These are phyloP conservation scores for Aspergillus saccharolyticus DNA, from an alignment of 495 filamentous ascomycete species.

Conservation along the genomic window DNA sequence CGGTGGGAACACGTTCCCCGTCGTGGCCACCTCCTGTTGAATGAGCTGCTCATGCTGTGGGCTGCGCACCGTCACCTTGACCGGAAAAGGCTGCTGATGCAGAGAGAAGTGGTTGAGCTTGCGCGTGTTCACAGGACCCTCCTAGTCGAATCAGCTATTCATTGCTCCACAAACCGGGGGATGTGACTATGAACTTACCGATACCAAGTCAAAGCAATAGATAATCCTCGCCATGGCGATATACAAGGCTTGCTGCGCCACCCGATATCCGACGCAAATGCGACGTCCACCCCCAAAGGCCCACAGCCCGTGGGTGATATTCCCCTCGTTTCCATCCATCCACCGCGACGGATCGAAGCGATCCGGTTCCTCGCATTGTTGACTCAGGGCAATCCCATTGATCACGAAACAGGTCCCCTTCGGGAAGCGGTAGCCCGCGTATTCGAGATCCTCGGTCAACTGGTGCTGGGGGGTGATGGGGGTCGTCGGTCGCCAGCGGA, in stretches of 20 bases:
- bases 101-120: slow-evolving; percentile 21
- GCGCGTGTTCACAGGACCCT: no score
- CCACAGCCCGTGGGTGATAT: slow-evolving; percentile 32
- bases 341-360: slow-evolving; percentile 41
- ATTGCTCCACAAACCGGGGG: no score
- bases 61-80: slow-evolving; percentile 2
- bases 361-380: slow-evolving; percentile 25
- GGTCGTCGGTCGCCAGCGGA: slow-evolving; percentile 34
- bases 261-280: slow-evolving; percentile 42
- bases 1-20: no score
- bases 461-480: slow-evolving; percentile 24
- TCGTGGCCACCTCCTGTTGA: slow-evolving; percentile 4
- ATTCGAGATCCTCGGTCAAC: slow-evolving; percentile 45
- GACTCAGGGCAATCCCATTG: slow-evolving; percentile 26
- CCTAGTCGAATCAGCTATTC: no score
- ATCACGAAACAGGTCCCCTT: slow-evolving; percentile 39
- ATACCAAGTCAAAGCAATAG: slow-evolving; percentile 37
- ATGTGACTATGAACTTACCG: no score
- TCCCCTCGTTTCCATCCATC: slow-evolving; percentile 35
- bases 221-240: slow-evolving; percentile 38
- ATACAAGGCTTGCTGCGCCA: slow-evolving; percentile 41
- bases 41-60: background rate
- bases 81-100: slow-evolving; percentile 23
- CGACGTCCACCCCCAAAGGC: slow-evolving; percentile 39
- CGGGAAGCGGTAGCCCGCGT: slow-evolving; percentile 47